Evolutionary conservation across 805 yeast genomes (phyloP).

Genomic region (Tetrapisispora namnaoensis): DNA sequence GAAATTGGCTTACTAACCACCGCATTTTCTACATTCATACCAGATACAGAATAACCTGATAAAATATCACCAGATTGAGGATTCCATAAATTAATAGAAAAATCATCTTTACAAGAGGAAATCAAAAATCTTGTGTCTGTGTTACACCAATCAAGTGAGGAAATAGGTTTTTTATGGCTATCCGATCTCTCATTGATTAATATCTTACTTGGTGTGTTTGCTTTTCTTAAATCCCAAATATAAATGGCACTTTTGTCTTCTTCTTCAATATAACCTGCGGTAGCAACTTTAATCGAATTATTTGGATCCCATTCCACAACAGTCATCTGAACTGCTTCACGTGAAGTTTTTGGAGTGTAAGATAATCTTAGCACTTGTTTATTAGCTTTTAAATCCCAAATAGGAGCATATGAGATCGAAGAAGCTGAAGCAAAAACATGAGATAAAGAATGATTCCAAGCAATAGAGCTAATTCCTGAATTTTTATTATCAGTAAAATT

Average conservation of each 20-base stretch:
- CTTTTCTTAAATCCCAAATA: conserved; percentile 90
- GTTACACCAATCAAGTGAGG: conserved; percentile 88
- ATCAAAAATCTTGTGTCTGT: conserved; percentile 69
- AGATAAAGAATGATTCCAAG: conserved; percentile 79
- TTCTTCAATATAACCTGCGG: conserved; percentile 81
- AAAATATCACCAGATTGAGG: conserved; percentile 62
- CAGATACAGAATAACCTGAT: conserved; percentile 67
- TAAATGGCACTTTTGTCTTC: conserved; percentile 69
- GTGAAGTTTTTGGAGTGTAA: conserved; percentile 44
- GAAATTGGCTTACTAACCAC: conserved; percentile 1
- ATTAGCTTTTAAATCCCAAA: conserved; percentile 87
- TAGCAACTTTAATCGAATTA: conserved; percentile 73
- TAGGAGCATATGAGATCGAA: conserved; percentile 64
- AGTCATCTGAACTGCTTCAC: conserved; percentile 57
- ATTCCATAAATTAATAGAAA: conserved; percentile 76
- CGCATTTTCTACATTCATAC: conserved; percentile 11
- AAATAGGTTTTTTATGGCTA: conserved; percentile 82
- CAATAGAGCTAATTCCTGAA: conserved; percentile 66
- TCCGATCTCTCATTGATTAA: conserved; percentile 24
- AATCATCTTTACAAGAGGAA: conserved; percentile 83
- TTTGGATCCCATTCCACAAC: conserved; percentile 92
- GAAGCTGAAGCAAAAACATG: conserved; percentile 93
- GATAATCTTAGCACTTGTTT: conserved; percentile 81
- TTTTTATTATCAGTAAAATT: conserved; percentile 30
- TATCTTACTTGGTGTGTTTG: conserved; percentile 76